phyloP scores from a whole-genome alignment of 2,329 filamentous ascomycete genomes.

The Phaeoacremonium minimum region DNA sequence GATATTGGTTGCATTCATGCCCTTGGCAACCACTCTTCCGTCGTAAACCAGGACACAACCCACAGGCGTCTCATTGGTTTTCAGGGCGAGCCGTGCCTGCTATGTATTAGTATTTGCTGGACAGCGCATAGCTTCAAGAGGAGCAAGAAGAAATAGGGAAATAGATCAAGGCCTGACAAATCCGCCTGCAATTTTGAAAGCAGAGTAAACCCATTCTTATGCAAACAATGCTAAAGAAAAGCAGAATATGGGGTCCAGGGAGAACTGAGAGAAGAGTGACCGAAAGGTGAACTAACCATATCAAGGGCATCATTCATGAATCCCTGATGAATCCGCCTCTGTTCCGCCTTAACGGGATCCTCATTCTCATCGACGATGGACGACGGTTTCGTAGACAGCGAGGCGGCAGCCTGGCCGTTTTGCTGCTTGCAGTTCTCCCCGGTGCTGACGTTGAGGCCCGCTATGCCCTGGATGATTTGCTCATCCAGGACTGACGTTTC shows the following conservation, averaged over 20 bases:
- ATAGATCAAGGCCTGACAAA: too few species aligned
- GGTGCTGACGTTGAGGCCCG: too few species aligned
- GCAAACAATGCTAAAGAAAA: slow-evolving; percentile 1
- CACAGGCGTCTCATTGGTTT: slow-evolving; percentile 88
- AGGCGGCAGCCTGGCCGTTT: neutral
- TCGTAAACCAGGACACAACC: slow-evolving; percentile 89
- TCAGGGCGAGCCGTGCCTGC: slow-evolving; percentile 80
- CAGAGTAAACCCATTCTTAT: too few species aligned
- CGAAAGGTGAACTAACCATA: slow-evolving; percentile 57
- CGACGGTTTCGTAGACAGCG: neutral
- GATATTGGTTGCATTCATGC: slow-evolving; percentile 96
- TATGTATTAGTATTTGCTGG: too few species aligned
- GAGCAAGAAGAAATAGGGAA: too few species aligned
- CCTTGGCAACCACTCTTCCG: slow-evolving; percentile 74
- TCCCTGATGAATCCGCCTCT: slow-evolving; percentile 39
- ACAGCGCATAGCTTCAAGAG: too few species aligned
- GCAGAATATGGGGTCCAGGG: too few species aligned
- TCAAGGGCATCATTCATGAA: slow-evolving; percentile 85
- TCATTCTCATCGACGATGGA: slow-evolving; percentile 21
- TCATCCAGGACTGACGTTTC: too few species aligned
- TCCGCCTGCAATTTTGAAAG: too few species aligned
- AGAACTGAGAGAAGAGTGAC: slow-evolving; percentile 2
- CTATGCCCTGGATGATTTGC: too few species aligned
- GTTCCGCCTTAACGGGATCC: slow-evolving; percentile 18
- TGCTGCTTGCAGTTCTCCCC: neutral